A percentile compares a stretch with the other conserved stretches of the same genome.
Conservation (phyloP, 164 flowering plant genomes). For the Santalum album region DNA sequence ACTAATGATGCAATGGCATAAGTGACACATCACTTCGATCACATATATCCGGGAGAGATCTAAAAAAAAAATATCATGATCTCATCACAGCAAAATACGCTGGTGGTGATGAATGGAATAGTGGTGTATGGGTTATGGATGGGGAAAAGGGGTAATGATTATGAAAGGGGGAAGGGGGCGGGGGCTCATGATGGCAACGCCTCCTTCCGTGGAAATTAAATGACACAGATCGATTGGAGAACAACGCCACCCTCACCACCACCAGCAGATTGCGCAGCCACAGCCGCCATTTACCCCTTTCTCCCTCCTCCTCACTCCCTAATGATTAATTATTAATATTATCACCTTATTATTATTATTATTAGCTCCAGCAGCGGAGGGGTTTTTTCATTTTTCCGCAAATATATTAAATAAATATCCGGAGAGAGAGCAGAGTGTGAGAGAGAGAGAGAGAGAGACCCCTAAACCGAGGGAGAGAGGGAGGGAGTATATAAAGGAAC, state of each 20-base stretch:
- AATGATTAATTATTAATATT: constrained; percentile 5
- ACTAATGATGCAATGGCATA: too few relatives aligned
- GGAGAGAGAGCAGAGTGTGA: too few relatives aligned
- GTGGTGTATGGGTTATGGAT: neutral
- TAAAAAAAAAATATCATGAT: too few relatives aligned
- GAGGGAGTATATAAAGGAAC: constrained; percentile 16
- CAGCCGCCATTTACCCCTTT: constrained; percentile 50
- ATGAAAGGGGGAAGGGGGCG: constrained; percentile 15
- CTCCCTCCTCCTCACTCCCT: too few relatives aligned
- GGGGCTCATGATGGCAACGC: constrained; percentile 22
- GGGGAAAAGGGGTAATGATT: constrained; percentile 22
- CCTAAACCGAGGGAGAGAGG: neutral
- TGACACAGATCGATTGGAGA: constrained; percentile 13
- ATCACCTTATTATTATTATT: constrained; percentile 4
- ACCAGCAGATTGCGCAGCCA: constrained; percentile 48
- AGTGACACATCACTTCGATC: too few relatives aligned
- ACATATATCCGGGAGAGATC: too few relatives aligned
- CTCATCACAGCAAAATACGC: too few relatives aligned
- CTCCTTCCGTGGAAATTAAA: constrained; percentile 12
- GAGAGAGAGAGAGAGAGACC: constrained; percentile 2
- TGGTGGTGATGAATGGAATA: too few relatives aligned
- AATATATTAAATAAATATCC: neutral
- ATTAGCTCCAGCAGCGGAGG: constrained; percentile 6
- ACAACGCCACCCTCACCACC: neutral
- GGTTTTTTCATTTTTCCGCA: too few relatives aligned